Conservation (phyloP, 1,284 basidiomycete genomes). For the Cutaneotrichosporon dermatis region DNA sequence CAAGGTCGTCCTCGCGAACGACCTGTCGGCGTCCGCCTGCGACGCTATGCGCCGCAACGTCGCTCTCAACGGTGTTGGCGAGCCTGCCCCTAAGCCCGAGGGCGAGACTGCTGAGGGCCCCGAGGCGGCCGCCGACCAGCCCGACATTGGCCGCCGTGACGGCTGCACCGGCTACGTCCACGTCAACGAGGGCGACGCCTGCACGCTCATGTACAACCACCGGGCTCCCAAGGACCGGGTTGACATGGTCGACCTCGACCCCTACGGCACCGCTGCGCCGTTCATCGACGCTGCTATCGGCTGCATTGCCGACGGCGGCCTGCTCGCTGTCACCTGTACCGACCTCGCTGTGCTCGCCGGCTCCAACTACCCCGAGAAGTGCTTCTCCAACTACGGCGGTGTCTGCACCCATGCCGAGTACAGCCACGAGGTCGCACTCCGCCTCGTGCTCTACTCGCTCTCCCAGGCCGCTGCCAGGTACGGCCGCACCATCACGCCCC, state of each 20-base stretch:
- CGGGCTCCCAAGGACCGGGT: constrained; percentile 68
- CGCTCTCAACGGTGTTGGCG: constrained; percentile 74
- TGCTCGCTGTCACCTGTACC: constrained; percentile 94
- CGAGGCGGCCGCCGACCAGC: constrained; percentile 4
- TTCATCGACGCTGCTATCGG: constrained; percentile 98
- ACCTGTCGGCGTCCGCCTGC: constrained; percentile 76
- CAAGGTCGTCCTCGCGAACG: constrained; percentile 91
- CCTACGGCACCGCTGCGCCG: constrained; percentile 93
- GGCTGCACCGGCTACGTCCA: constrained; percentile 60
- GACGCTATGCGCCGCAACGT: constrained; percentile 86
- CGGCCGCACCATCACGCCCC: constrained; percentile 82
- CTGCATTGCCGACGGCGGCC: constrained; percentile 79
- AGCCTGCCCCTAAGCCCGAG: constrained; percentile 15
- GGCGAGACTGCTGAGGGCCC: constrained; percentile 1
- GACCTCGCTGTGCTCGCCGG: constrained; percentile 92
- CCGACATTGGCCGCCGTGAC: constrained; percentile 37
- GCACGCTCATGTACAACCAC: constrained; percentile 86
- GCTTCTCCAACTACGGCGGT: constrained; percentile 95
- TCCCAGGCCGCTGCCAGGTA: constrained; percentile 85
- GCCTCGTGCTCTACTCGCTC: constrained; percentile 80
- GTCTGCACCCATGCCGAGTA: constrained; percentile 86
- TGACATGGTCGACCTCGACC: constrained; percentile 93
- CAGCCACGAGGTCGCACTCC: constrained; percentile 85
- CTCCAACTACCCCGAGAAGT: constrained; percentile 94
- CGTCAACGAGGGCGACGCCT: constrained; percentile 89